Percentiles rank a stretch among this genome's conserved stretches.
phyloP scores from a whole-genome alignment of 495 filamentous ascomycete species.

The Rhypophila decipiens region DNA sequence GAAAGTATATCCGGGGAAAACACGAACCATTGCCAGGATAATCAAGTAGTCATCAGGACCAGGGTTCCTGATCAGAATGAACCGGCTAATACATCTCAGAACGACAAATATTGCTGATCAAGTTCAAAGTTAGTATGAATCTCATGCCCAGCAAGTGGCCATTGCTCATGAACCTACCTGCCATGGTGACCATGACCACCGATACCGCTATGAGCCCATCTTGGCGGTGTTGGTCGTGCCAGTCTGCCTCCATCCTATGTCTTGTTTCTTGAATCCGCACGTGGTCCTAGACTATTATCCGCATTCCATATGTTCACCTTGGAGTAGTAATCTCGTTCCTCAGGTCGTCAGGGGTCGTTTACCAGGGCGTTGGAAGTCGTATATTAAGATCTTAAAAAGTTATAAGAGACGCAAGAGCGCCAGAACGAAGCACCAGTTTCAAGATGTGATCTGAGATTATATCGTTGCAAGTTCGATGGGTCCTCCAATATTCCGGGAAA shows the following conservation, averaged over 20 bases:
- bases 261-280: neutral
- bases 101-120: slow-evolving; percentile 4
- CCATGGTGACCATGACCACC: slow-evolving; percentile 7
- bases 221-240: slow-evolving; percentile 5
- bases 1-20: too few species aligned
- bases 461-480: too few species aligned
- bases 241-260: neutral
- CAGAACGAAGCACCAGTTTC: too few species aligned
- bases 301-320: too few species aligned
- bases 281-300: too few species aligned
- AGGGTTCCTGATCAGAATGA: slow-evolving; percentile 6
- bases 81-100: slow-evolving; percentile 6
- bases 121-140: neutral
- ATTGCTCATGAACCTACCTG: slow-evolving; percentile 1
- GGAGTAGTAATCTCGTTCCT: too few species aligned
- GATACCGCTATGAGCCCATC: slow-evolving; percentile 6
- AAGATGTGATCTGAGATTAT: too few species aligned
- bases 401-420: too few species aligned
- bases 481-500: too few species aligned
- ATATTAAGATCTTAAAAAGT: too few species aligned
- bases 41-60: slow-evolving; percentile 9
- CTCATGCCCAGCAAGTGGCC: neutral
- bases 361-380: too few species aligned
- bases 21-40: slow-evolving; percentile 1
- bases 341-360: too few species aligned